Conservation (phyloP, 2,329 filamentous ascomycete genomes). For the Xylariaceae sp. region DNA sequence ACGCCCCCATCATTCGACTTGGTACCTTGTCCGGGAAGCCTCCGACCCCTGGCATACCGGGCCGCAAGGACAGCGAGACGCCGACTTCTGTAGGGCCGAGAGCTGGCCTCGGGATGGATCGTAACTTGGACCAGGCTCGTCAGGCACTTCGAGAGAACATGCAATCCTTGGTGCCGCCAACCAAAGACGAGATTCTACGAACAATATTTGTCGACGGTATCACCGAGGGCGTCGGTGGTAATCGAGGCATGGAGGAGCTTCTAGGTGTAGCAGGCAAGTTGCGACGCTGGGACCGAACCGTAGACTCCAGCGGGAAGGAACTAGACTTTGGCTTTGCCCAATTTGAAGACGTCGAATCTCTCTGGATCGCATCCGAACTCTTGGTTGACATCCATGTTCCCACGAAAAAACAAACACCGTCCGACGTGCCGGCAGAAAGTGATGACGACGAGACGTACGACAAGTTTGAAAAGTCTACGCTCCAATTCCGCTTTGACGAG, state of each 20-base stretch:
- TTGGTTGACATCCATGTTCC: slow-evolving; percentile 79
- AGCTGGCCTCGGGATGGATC: slow-evolving; percentile 54
- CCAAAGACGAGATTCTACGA: slow-evolving; percentile 81
- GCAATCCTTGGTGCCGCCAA: slow-evolving; percentile 73
- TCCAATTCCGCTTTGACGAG: slow-evolving; percentile 74
- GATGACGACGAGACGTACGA: slow-evolving; percentile 41
- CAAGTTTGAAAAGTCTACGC: slow-evolving; percentile 61
- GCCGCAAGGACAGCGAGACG: slow-evolving; percentile 43
- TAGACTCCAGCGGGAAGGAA: slow-evolving; percentile 60
- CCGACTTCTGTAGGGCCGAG: slow-evolving; percentile 36
- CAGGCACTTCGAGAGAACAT: slow-evolving; percentile 62
- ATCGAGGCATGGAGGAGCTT: slow-evolving; percentile 73
- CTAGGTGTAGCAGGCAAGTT: slow-evolving; percentile 72
- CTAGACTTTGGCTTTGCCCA: slow-evolving; percentile 92
- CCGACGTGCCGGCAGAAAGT: slow-evolving; percentile 33
- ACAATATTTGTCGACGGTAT: slow-evolving; percentile 89
- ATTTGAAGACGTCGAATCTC: slow-evolving; percentile 84
- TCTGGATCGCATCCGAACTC: slow-evolving; percentile 79
- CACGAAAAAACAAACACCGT: slow-evolving; percentile 62
- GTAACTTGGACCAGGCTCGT: slow-evolving; percentile 61
- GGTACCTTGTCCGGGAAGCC: slow-evolving; percentile 71
- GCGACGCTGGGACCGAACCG: slow-evolving; percentile 77
- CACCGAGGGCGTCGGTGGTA: slow-evolving; percentile 69
- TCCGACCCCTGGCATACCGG: slow-evolving; percentile 33
- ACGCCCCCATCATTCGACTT: slow-evolving; percentile 88